These are phyloP conservation scores for Quercus aquifolioides DNA, from an alignment of 306 rosid genomes.

Conservation along the genomic window DNA sequence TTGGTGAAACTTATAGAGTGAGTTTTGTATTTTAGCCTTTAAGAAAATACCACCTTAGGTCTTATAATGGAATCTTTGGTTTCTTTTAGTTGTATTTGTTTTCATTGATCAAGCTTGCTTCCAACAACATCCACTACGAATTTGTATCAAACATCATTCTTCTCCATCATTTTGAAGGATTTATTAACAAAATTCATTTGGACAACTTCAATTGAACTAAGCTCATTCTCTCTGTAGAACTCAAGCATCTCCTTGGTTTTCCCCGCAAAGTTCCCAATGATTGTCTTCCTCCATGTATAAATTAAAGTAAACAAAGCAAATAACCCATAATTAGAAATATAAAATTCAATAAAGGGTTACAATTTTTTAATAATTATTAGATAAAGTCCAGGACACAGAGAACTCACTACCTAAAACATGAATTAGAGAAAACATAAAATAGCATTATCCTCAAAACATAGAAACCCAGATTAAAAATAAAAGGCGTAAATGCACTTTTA, in stretches of 20 bases:
- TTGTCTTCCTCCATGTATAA: conserved; percentile 59
- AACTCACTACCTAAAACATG: too few relatives aligned
- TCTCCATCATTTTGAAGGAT: conserved; percentile 82
- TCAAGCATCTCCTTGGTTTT: conserved; percentile 76
- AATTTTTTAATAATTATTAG: background rate
- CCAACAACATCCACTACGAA: conserved; percentile 86
- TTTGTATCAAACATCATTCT: conserved; percentile 85
- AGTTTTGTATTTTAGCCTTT: too few relatives aligned
- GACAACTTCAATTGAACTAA: conserved; percentile 66
- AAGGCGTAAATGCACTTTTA: too few relatives aligned
- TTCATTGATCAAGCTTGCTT: conserved; percentile 48
- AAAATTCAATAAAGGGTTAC: background rate
- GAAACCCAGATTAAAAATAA: background rate
- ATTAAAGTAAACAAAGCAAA: background rate
- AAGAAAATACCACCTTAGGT: too few relatives aligned
- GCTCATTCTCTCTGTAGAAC: conserved; percentile 73
- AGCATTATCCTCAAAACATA: background rate
- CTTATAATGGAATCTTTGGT: background rate
- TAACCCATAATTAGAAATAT: background rate
- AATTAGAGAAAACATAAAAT: background rate
- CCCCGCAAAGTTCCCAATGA: conserved; percentile 84
- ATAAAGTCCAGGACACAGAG: too few relatives aligned
- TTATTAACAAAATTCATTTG: conserved; percentile 70
- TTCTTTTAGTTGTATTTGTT: background rate
- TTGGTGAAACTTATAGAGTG: too few relatives aligned